Percentiles rank a stretch among this genome's conserved stretches.
Evolutionary conservation across 2,329 filamentous ascomycete species (phyloP).

Genomic region (Sarocladium strictum): DNA sequence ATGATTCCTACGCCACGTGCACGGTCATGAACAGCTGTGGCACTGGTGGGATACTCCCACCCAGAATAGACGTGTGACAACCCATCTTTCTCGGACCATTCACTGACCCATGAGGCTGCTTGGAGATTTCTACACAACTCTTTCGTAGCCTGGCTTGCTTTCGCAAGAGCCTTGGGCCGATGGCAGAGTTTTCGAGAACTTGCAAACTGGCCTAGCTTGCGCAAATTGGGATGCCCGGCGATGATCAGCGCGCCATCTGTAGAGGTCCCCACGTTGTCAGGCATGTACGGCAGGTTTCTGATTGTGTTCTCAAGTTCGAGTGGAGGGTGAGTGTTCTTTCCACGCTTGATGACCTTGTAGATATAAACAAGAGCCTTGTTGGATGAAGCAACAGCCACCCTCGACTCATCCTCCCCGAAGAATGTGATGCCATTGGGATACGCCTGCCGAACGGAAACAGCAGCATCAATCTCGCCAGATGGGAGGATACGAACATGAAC

Average conservation of each 20-base stretch:
- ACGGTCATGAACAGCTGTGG: too few relatives aligned
- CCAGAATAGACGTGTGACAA: too few relatives aligned
- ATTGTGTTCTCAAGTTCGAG: constrained; percentile 14
- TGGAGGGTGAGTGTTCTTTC: constrained; percentile 9
- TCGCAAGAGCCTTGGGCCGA: too few relatives aligned
- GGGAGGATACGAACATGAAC: constrained; percentile 26
- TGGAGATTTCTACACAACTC: too few relatives aligned
- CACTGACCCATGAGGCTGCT: too few relatives aligned
- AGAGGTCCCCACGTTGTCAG: constrained; percentile 32
- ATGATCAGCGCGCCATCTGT: constrained; percentile 25
- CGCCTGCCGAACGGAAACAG: constrained; percentile 26
- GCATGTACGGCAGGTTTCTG: constrained; percentile 26
- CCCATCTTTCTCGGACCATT: too few relatives aligned
- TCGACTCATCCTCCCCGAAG: constrained; percentile 28
- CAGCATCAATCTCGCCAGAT: constrained; percentile 12
- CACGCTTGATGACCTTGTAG: constrained; percentile 17
- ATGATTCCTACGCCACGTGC: too few relatives aligned
- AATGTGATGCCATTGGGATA: constrained; percentile 37
- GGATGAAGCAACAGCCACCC: constrained; percentile 31
- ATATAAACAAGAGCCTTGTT: constrained; percentile 22
- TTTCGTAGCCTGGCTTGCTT: too few relatives aligned
- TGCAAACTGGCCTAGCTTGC: too few relatives aligned
- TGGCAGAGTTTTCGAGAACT: too few relatives aligned
- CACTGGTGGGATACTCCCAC: too few relatives aligned
- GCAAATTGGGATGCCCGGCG: constrained; percentile 31